Base-by-base conservation (phyloP, 23 red algal genomes). In the Porphyridium purpureum region DNA sequence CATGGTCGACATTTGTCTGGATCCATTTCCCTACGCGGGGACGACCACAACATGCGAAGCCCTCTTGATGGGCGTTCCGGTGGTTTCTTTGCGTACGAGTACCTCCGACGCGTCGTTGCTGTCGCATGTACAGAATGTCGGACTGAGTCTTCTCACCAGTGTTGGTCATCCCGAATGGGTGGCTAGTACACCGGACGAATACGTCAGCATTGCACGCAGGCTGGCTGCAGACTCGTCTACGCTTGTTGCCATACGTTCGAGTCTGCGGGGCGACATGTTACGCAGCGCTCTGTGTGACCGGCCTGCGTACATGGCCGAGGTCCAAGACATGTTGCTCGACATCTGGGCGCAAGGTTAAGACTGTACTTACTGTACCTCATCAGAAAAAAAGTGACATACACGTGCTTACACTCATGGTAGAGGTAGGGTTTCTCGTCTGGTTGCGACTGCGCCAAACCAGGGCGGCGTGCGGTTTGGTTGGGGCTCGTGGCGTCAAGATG, bases 21-120 rank as follows among this genome's bases (percentile, higher is more conserved):
- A 85, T 55, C 80, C 80, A n/a, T 85, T 85, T 67, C 80, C 80
- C 14, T 85, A 85, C 47, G 80, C 80, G 6, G 80, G 80, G 5
- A 85, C 80, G 1, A 85, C 80, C 14, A 85, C 80, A 19, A 85
- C 80, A n/a, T 85, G 80, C 51, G 80, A 85, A 24, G 66, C 80
- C 5, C 48, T 85, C 2, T 85, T 62, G 53, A 85, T 85, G 80
- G 80, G 80, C 7, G 80, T 85, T 17, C 80, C 80, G 21, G 80
- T 85, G 21, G 50, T 85, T 4, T 63, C 80, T 4, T 35, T 85
- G 29, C n/a, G n/a, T n/a, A n/a, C n/a, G n/a, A n/a, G n/a, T n/a
- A n/a, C n/a, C n/a, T n/a, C n/a, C n/a, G n/a, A n/a, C n/a, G 62
- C 67, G 1, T 52, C 48, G 8, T 32, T 19, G 31, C 27, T 60